Evolutionary conservation across 2,329 filamentous ascomycete species (phyloP).

Genomic region (Pyrenochaeta sp.): DNA sequence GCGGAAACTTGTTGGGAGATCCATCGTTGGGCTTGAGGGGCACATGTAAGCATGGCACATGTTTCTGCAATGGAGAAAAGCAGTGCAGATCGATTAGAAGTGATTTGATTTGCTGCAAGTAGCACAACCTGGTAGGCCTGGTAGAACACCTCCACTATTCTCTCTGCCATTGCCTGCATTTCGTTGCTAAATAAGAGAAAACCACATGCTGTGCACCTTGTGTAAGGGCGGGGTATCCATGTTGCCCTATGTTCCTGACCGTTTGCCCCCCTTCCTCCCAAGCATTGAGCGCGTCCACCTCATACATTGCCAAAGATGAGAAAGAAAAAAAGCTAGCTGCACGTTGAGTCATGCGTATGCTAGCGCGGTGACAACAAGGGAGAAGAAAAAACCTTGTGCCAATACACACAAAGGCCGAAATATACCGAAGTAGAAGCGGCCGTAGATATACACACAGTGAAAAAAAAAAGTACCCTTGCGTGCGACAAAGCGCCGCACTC

Average conservation of each 20-base stretch:
- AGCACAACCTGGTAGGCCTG: not conserved
- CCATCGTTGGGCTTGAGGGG: not conserved
- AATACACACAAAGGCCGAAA: constrained; percentile 1
- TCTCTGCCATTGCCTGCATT: not conserved
- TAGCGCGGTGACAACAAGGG: not conserved
- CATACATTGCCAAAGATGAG: constrained; percentile 4
- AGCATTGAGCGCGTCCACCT: constrained; percentile 17
- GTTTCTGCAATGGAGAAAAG: not conserved
- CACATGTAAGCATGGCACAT: not conserved
- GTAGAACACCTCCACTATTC: not conserved
- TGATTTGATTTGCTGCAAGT: not conserved
- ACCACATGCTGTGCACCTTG: constrained; percentile 36
- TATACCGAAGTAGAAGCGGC: constrained; percentile 7
- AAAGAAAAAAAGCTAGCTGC: constrained; percentile 11
- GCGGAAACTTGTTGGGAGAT: not conserved
- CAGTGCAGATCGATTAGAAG: not conserved
- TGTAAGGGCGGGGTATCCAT: constrained; percentile 44
- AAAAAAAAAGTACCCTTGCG: constrained; percentile 14
- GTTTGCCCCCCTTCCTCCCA: constrained; percentile 2
- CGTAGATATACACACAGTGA: constrained; percentile 25
- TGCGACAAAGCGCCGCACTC: constrained; percentile 12
- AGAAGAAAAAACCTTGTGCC: not conserved
- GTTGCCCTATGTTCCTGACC: constrained; percentile 30
- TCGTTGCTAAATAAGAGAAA: constrained; percentile 12
- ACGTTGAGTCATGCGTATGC: constrained; percentile 7